Base-by-base conservation (phyloP, 768 basidiomycete species). In the Naganishia vishniacii region DNA sequence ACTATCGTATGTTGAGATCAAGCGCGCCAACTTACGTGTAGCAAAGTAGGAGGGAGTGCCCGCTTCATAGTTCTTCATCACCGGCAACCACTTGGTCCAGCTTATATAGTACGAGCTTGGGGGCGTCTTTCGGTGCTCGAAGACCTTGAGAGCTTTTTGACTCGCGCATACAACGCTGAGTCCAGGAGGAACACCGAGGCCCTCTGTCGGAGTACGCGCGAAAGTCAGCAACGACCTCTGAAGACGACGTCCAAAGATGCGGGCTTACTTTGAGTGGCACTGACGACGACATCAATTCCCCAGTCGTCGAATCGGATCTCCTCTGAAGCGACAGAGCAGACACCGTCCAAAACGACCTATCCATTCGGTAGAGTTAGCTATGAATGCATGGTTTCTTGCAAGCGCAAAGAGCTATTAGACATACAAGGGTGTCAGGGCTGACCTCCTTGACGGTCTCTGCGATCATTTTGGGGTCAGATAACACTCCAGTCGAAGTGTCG, bases 261-360 rank as follows among this genome's bases (percentile, higher is more conserved):
- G 42, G n/a, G 26, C 61, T 23, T 32, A 63, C 62, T 77, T 75
- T 75, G 75, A 32, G 75, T 74, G 20, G 75, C 75, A n/a, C 70
- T 67, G 59, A 77, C 71, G 26, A 98, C 87, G 40, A 92, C 85
- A 69, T 99, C 95, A 59, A 98, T 81, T 26, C 83, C 85, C 95
- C 95, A 98, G 2, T 83, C 86, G 70, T 98, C 95, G 81, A 95
- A 88, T 47, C 82, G 84, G 71, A 99, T 92, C 75, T 97, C 91
- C 76, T 98, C 95, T 70, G 87, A 89, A 5, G 89, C 95, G 16
- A 97, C 91, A 1, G 91, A 87, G 79, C 95, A 99, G 28, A 99
- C 95, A n/a, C 85, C 90, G 73, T 99, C 95, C 64, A 91, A 81
- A 8, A 88, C 81, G 45, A 91, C 81, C 86, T 88, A 28, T 46